Evolutionary conservation across 2,329 filamentous ascomycete genomes (phyloP).

Genomic region (Ceratocystis variospora): DNA sequence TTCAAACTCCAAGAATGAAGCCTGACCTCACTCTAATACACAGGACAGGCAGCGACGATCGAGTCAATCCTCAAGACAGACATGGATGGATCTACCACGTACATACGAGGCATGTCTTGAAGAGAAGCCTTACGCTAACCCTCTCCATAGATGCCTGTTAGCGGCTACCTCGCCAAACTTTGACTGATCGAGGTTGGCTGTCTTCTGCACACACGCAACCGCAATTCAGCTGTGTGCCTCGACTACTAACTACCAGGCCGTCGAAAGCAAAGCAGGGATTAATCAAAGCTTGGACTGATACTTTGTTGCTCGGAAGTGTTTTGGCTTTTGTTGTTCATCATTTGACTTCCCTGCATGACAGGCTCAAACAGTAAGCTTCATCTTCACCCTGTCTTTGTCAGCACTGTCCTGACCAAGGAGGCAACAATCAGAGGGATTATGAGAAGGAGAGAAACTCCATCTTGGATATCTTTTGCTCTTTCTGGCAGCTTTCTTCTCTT

Average conservation of each 20-base stretch:
- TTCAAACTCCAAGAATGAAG: neutral
- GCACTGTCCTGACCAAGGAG: neutral
- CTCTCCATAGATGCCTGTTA: neutral
- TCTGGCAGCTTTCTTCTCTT: neutral
- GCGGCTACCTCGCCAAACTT: too few species aligned
- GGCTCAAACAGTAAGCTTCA: neutral
- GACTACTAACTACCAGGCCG: too few species aligned
- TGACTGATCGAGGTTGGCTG: too few species aligned
- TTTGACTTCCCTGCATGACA: slow-evolving; percentile 4
- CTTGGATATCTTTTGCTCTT: neutral
- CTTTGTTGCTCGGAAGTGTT: slow-evolving; percentile 4
- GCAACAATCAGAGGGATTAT: neutral
- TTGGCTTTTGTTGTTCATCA: slow-evolving; percentile 7
- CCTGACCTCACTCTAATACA: neutral
- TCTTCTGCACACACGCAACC: too few species aligned
- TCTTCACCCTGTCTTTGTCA: neutral
- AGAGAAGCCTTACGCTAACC: neutral
- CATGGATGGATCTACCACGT: neutral
- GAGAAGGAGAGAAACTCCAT: neutral
- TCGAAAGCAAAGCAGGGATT: neutral
- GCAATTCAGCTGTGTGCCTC: too few species aligned
- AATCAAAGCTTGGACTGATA: neutral
- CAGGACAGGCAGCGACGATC: neutral
- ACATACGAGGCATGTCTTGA: neutral
- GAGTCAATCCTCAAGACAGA: neutral